Evolutionary conservation across 345 rosid genomes (phyloP).

Genomic region (Clarkia xantiana): DNA sequence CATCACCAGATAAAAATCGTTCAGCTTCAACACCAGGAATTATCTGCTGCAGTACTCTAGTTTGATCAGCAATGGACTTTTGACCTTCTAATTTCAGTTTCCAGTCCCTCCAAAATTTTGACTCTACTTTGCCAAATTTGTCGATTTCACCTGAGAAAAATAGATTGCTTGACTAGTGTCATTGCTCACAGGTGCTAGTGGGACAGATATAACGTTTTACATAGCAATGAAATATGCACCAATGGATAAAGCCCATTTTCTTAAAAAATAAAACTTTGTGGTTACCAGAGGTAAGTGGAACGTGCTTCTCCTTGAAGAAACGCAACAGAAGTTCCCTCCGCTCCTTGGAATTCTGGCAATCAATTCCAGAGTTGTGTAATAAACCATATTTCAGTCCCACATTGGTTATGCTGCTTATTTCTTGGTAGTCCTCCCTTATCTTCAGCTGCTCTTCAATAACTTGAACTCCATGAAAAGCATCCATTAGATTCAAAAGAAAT

Average conservation of each 20-base stretch:
- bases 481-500: constrained; percentile 72
- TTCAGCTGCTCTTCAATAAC: constrained; percentile 84
- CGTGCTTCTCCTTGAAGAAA: constrained; percentile 58
- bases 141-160: constrained; percentile 55
- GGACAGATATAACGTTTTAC: not conserved
- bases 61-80: constrained; percentile 55
- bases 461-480: constrained; percentile 78
- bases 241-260: not conserved
- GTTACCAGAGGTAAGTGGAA: constrained; percentile 51
- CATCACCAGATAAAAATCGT: constrained; percentile 72
- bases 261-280: constrained; percentile 5
- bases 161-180: not conserved
- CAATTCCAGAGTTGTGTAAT: constrained; percentile 67
- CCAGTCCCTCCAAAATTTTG: constrained; percentile 96
- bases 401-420: constrained; percentile 82
- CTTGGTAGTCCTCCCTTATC: constrained; percentile 57
- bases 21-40: constrained; percentile 79
- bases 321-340: constrained; percentile 59
- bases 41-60: constrained; percentile 65
- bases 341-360: constrained; percentile 55
- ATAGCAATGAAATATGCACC: not conserved
- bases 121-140: constrained; percentile 62
- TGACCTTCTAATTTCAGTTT: constrained; percentile 81
- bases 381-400: constrained; percentile 78
- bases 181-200: too few relatives aligned